Evolutionary conservation across 352 stramenopile genomes (phyloP).

Genomic region (Aphanomyces cochlioides): DNA sequence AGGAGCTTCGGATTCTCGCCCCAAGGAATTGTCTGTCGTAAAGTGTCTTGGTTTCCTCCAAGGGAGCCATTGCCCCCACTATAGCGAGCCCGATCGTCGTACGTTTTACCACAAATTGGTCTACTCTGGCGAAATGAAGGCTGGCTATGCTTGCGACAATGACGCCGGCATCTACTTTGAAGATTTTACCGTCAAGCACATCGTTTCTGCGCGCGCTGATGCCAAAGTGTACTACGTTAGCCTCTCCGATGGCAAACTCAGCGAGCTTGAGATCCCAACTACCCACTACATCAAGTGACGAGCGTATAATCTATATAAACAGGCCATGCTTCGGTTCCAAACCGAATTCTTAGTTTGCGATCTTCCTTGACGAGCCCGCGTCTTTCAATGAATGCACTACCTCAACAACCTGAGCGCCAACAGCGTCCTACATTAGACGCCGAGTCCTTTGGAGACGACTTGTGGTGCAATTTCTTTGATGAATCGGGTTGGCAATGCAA

Average conservation of each 20-base stretch:
- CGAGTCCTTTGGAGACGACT: neutral
- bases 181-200: constrained; percentile 10
- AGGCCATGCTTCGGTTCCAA: neutral
- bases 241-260: constrained; percentile 13
- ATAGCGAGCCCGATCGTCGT: constrained; percentile 20
- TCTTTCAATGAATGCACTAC: no score
- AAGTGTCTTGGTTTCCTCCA: constrained; percentile 30
- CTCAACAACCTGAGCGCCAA: no score
- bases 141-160: constrained; percentile 28
- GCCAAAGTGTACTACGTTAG: constrained; percentile 31
- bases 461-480: constrained; percentile 11
- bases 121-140: constrained; percentile 26
- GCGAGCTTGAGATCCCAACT: constrained; percentile 20
- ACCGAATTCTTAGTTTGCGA: neutral
- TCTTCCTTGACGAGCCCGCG: neutral
- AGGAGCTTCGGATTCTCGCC: constrained; percentile 21
- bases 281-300: constrained; percentile 23
- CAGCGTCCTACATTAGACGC: neutral
- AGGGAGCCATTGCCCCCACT: constrained; percentile 29
- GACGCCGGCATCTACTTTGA: constrained; percentile 31
- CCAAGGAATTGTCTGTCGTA: constrained; percentile 20
- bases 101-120: constrained; percentile 29
- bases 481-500: neutral
- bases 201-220: constrained; percentile 22
- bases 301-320: neutral